These are phyloP conservation scores for Endocalyx cinctus DNA, from an alignment of 2,329 filamentous ascomycete genomes.

Conservation along the genomic window DNA sequence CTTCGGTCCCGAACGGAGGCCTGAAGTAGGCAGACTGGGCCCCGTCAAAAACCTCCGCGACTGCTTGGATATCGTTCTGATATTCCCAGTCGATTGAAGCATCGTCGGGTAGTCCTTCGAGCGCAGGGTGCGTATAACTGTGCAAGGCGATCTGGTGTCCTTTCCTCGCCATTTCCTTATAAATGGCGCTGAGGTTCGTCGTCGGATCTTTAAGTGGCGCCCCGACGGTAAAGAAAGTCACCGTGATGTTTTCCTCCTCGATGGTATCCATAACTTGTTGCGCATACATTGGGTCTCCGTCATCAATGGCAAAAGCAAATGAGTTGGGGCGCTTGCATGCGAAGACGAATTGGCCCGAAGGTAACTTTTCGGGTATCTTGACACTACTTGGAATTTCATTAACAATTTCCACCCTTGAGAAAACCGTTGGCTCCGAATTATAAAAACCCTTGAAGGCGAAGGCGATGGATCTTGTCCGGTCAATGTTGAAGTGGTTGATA, in stretches of 20 bases:
- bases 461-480: constrained; percentile 51
- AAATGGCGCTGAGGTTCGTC: constrained; percentile 60
- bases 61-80: constrained; percentile 49
- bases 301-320: constrained; percentile 70
- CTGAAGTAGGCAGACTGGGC: constrained; percentile 53
- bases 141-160: constrained; percentile 68
- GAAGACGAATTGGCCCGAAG: constrained; percentile 57
- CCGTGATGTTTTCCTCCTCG: constrained; percentile 55
- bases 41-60: constrained; percentile 33
- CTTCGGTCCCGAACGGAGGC: constrained; percentile 64
- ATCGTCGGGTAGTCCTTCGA: constrained; percentile 51
- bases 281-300: constrained; percentile 57
- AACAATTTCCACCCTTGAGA: constrained; percentile 59
- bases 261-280: constrained; percentile 58
- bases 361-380: constrained; percentile 53
- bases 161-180: constrained; percentile 55
- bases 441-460: constrained; percentile 64
- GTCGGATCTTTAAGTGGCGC: constrained; percentile 52
- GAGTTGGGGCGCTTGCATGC: constrained; percentile 63
- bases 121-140: constrained; percentile 65
- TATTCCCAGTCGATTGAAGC: constrained; percentile 59
- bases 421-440: constrained; percentile 41
- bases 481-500: constrained; percentile 60
- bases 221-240: constrained; percentile 69
- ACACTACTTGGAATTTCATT: constrained; percentile 45